These are phyloP conservation scores for Neolentinus lepideus DNA, from an alignment of 1,284 basidiomycete species.

Conservation along the genomic window DNA sequence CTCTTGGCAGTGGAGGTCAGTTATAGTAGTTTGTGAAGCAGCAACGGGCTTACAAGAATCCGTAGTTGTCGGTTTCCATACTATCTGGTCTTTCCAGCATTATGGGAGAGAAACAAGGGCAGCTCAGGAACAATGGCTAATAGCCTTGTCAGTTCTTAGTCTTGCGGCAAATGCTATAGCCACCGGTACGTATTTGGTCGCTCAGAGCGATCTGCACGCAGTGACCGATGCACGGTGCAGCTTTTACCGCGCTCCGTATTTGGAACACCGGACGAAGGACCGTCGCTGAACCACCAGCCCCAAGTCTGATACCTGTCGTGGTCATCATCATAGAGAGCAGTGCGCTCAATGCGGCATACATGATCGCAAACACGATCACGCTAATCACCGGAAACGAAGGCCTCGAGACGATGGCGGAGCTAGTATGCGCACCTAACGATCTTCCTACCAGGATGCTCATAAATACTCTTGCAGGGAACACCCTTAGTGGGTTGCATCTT, in stretches of 20 bases:
- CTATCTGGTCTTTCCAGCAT: slow-evolving; percentile 5
- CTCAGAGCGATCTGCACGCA: not conserved
- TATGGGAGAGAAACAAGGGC: not conserved
- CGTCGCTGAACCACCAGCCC: not conserved
- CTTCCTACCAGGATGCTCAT: not conserved
- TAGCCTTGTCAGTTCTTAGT: slow-evolving; percentile 10
- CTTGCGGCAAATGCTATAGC: slow-evolving; percentile 12
- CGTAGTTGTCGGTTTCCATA: slow-evolving; percentile 3
- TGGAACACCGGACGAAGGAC: slow-evolving; percentile 10
- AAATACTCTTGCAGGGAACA: slow-evolving; percentile 5
- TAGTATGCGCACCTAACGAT: slow-evolving; percentile 6
- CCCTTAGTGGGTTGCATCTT: slow-evolving; percentile 12
- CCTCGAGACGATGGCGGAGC: slow-evolving; percentile 13
- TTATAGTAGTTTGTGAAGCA: not conserved
- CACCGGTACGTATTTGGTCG: slow-evolving; percentile 8
- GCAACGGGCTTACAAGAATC: not conserved
- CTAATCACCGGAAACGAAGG: slow-evolving; percentile 8
- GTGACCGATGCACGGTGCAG: slow-evolving; percentile 1
- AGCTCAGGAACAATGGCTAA: slow-evolving; percentile 9
- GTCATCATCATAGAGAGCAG: slow-evolving; percentile 13
- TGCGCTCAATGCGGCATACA: slow-evolving; percentile 12
- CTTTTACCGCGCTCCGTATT: slow-evolving; percentile 11
- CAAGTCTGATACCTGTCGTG: slow-evolving; percentile 8
- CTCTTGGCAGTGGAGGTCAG: slow-evolving; percentile 10
- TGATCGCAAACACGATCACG: slow-evolving; percentile 11